Percentiles rank a stretch among this genome's conserved stretches.
Evolutionary conservation across 768 basidiomycete species (phyloP).

Genomic region (Wakefieldia striispora): DNA sequence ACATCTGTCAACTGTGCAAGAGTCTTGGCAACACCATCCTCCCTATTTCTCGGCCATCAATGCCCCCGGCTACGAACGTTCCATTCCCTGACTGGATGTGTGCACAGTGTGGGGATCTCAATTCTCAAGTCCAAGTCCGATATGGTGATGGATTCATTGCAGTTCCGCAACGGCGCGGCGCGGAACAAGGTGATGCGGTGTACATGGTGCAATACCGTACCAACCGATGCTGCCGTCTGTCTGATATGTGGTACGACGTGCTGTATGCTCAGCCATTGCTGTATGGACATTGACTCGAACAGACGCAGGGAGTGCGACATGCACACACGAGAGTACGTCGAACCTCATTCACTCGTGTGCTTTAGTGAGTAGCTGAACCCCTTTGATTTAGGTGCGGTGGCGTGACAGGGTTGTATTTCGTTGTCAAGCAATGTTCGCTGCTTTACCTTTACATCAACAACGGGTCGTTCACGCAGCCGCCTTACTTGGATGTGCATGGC

Average conservation of each 20-base stretch:
- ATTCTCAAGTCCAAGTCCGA: constrained; percentile 85
- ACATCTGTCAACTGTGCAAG: constrained; percentile 96
- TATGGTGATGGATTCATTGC: constrained; percentile 63
- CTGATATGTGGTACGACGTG: constrained; percentile 83
- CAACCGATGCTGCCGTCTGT: constrained; percentile 87
- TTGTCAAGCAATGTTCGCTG: constrained; percentile 88
- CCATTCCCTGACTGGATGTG: constrained; percentile 90
- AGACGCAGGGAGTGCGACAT: constrained; percentile 89
- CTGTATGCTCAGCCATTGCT: constrained; percentile 93
- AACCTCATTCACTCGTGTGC: constrained; percentile 18
- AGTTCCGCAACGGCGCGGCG: constrained; percentile 77
- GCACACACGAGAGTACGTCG: constrained; percentile 87
- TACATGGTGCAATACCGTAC: constrained; percentile 70
- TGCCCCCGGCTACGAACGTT: constrained; percentile 43
- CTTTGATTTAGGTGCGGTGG: constrained; percentile 73
- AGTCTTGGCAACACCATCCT: constrained; percentile 93
- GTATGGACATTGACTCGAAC: constrained; percentile 57
- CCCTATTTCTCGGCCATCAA: constrained; percentile 62
- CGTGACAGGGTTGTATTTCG: constrained; percentile 83
- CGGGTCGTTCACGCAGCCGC: constrained; percentile 85
- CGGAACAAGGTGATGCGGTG: constrained; percentile 76
- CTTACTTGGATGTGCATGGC: constrained; percentile 92
- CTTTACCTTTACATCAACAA: constrained; percentile 85
- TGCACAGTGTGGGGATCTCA: constrained; percentile 81
- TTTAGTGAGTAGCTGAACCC: too few relatives aligned